A percentile compares a stretch with the other conserved stretches of the same genome.
Conservation (phyloP, 805 yeast genomes). For the Schwanniomyces sp. region DNA sequence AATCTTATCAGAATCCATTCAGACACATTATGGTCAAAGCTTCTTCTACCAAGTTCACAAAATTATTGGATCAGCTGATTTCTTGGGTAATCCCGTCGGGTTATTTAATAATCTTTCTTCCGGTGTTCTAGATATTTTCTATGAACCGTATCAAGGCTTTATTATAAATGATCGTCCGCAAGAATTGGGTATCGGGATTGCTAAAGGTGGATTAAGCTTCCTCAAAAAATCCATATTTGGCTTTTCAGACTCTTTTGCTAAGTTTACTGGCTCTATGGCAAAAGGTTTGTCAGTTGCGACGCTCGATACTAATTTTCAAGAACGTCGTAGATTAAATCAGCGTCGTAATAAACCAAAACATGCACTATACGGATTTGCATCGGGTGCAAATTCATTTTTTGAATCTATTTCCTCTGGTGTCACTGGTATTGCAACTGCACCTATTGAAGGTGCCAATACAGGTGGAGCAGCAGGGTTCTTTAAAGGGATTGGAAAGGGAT, state of each 20-base stretch:
- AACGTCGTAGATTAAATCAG: conserved; percentile 69
- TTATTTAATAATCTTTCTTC: conserved; percentile 89
- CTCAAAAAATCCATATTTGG: conserved; percentile 94
- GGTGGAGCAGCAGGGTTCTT: conserved; percentile 92
- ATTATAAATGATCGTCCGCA: conserved; percentile 93
- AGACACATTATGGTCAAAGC: conserved; percentile 88
- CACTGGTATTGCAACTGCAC: conserved; percentile 86
- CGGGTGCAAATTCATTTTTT: conserved; percentile 86
- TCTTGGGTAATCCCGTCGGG: conserved; percentile 97
- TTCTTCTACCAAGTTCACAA: conserved; percentile 90
- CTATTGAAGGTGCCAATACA: conserved; percentile 82
- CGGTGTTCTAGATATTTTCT: conserved; percentile 94
- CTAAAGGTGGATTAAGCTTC: conserved; percentile 94
- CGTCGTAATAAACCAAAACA: conserved; percentile 79
- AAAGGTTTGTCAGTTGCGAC: conserved; percentile 92
- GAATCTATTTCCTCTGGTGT: conserved; percentile 87
- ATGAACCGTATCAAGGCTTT: conserved; percentile 96
- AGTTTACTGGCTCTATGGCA: conserved; percentile 90
- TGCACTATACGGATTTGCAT: conserved; percentile 78
- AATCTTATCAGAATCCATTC: conserved; percentile 63
- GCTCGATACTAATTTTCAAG: conserved; percentile 82
- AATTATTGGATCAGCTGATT: conserved; percentile 93
- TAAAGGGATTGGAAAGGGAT: conserved; percentile 90
- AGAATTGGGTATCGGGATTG: conserved; percentile 91
- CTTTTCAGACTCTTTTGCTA: conserved; percentile 87